phyloP scores from a whole-genome alignment of 2,329 filamentous ascomycete genomes.

The Fusarium tjaetaba region DNA sequence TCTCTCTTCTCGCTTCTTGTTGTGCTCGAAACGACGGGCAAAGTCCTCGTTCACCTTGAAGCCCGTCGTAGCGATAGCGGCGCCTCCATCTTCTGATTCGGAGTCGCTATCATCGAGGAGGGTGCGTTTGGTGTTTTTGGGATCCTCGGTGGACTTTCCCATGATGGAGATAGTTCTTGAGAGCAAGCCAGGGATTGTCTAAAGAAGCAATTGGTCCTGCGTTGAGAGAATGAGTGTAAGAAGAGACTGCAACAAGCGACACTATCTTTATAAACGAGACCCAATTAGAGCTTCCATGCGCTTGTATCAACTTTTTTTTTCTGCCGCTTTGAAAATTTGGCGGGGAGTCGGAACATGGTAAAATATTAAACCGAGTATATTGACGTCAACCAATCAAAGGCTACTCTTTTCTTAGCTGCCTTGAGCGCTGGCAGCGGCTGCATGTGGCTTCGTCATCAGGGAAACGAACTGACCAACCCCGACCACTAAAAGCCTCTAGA shows the following conservation, averaged over 20 bases:
- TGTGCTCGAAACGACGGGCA: conserved; percentile 90
- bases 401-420: neutral
- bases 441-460: conserved; percentile 43
- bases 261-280: conserved; percentile 27
- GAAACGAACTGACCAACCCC: conserved; percentile 35
- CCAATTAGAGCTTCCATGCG: conserved; percentile 27
- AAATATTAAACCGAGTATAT: conserved; percentile 10
- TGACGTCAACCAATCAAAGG: conserved; percentile 9
- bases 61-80: conserved; percentile 52
- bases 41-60: conserved; percentile 93
- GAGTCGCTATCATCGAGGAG: conserved; percentile 67
- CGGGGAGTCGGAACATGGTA: conserved; percentile 37
- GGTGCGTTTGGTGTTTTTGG: conserved; percentile 55
- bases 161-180: conserved; percentile 1
- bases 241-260: conserved; percentile 4
- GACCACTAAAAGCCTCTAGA: conserved; percentile 33
- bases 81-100: conserved; percentile 57
- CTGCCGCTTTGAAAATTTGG: conserved; percentile 47
- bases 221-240: neutral
- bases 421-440: neutral
- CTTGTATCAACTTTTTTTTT: conserved; percentile 43
- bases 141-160: conserved; percentile 42
- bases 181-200: neutral
- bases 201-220: neutral
- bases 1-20: conserved; percentile 93